Conservation (phyloP, 352 stramenopile species). For the Globisporangium perplexum region DNA sequence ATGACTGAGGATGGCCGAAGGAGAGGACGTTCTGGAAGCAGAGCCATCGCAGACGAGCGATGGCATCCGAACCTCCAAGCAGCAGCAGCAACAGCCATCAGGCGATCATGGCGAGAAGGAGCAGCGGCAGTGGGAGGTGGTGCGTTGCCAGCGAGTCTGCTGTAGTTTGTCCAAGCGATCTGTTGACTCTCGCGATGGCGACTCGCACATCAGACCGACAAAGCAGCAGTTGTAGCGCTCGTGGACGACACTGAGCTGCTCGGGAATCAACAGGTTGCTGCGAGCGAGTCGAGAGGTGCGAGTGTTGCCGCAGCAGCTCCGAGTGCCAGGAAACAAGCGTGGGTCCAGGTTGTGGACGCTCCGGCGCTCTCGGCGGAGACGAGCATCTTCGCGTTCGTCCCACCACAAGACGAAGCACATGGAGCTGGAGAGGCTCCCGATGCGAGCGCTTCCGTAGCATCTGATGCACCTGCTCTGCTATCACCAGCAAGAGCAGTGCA, state of each 20-base stretch:
- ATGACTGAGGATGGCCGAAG: too few relatives aligned
- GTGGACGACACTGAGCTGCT: slow-evolving; percentile 29
- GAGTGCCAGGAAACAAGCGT: slow-evolving; percentile 29
- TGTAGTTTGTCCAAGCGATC: too few relatives aligned
- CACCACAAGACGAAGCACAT: background rate
- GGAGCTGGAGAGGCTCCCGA: too few relatives aligned
- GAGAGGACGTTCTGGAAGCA: too few relatives aligned
- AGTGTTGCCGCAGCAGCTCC: background rate
- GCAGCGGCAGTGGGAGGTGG: too few relatives aligned
- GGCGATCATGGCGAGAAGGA: too few relatives aligned
- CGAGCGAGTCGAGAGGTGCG: too few relatives aligned
- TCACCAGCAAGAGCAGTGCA: background rate
- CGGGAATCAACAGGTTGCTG: background rate
- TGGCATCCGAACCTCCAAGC: too few relatives aligned
- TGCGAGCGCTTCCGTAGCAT: background rate
- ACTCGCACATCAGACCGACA: background rate
- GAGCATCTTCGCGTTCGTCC: slow-evolving; percentile 52
- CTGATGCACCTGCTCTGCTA: background rate
- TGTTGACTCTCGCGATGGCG: background rate
- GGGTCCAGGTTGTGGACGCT: slow-evolving; percentile 23
- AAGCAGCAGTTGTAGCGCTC: slow-evolving; percentile 16
- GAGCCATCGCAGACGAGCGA: too few relatives aligned
- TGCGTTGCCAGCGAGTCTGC: too few relatives aligned
- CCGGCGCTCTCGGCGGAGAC: slow-evolving; percentile 13
- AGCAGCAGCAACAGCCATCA: too few relatives aligned